phyloP scores from a whole-genome alignment of 768 basidiomycete genomes.

The Suillus cothurnatus region DNA sequence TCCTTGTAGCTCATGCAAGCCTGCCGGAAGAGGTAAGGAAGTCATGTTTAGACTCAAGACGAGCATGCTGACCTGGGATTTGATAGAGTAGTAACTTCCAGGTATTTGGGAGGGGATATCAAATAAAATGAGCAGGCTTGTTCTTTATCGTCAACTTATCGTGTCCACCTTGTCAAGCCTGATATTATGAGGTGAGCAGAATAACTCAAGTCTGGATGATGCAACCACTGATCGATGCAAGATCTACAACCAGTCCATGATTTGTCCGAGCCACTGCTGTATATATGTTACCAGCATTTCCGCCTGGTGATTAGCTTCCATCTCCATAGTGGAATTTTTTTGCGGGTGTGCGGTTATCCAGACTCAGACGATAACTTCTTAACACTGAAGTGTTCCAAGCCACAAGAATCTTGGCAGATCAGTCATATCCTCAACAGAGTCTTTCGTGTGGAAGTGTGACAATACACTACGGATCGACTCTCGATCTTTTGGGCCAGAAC shows the following conservation, averaged over 20 bases:
- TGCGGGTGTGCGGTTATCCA: background rate
- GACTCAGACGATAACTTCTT: too few species aligned
- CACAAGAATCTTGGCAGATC: too few species aligned
- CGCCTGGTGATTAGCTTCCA: background rate
- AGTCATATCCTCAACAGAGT: too few species aligned
- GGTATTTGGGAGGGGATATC: slow-evolving; percentile 27
- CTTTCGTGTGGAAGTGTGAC: too few species aligned
- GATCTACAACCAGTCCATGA: background rate
- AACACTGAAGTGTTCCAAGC: too few species aligned
- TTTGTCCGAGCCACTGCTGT: background rate
- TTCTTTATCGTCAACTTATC: background rate
- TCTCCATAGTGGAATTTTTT: background rate
- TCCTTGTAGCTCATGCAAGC: slow-evolving; percentile 35
- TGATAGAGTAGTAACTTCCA: slow-evolving; percentile 31
- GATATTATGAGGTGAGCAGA: background rate
- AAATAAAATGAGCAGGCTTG: slow-evolving; percentile 22
- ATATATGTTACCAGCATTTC: too few species aligned
- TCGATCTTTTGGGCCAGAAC: too few species aligned
- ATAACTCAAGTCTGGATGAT: background rate
- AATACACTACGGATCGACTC: too few species aligned
- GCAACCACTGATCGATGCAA: background rate
- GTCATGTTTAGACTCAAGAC: background rate
- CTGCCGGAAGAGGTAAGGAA: slow-evolving; percentile 13
- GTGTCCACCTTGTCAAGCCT: background rate
- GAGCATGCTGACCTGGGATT: slow-evolving; percentile 28